Conservation (phyloP, 495 filamentous ascomycete species). For the Durotheca rogersii region DNA sequence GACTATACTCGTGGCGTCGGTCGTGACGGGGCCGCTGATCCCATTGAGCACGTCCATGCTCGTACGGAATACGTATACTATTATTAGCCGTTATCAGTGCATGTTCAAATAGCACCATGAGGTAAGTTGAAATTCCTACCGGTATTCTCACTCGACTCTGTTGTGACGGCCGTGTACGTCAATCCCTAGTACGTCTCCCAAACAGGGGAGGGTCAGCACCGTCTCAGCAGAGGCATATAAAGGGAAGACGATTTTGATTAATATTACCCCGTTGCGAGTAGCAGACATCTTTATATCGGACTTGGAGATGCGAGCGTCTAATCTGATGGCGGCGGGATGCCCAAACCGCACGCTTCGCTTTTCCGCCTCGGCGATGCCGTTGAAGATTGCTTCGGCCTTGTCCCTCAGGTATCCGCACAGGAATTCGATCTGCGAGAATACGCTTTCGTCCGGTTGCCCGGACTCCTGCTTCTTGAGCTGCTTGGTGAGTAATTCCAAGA, state of each 20-base stretch:
- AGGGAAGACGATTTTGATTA: conserved; percentile 4
- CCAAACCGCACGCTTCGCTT: conserved; percentile 57
- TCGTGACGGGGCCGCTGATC: conserved; percentile 37
- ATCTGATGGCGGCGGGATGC: conserved; percentile 38
- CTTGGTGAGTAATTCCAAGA: conserved; percentile 49
- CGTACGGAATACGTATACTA: conserved; percentile 52
- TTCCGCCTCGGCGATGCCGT: conserved; percentile 56
- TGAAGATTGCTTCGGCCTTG: conserved; percentile 46
- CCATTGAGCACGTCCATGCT: conserved; percentile 44
- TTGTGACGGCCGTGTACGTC: conserved; percentile 39
- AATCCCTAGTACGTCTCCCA: conserved; percentile 35
- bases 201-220: conserved; percentile 15
- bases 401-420: conserved; percentile 45
- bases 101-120: background rate
- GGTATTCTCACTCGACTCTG: conserved; percentile 21
- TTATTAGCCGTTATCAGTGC: background rate
- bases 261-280: conserved; percentile 31
- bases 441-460: conserved; percentile 40
- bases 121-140: conserved; percentile 9
- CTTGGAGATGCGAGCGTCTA: conserved; percentile 40
- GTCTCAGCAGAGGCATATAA: background rate
- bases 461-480: conserved; percentile 48
- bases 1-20: conserved; percentile 36
- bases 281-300: conserved; percentile 41
- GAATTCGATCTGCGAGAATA: conserved; percentile 46